Evolutionary conservation across 2,329 filamentous ascomycete genomes (phyloP).

Genomic region (Akanthomyces lecanii): DNA sequence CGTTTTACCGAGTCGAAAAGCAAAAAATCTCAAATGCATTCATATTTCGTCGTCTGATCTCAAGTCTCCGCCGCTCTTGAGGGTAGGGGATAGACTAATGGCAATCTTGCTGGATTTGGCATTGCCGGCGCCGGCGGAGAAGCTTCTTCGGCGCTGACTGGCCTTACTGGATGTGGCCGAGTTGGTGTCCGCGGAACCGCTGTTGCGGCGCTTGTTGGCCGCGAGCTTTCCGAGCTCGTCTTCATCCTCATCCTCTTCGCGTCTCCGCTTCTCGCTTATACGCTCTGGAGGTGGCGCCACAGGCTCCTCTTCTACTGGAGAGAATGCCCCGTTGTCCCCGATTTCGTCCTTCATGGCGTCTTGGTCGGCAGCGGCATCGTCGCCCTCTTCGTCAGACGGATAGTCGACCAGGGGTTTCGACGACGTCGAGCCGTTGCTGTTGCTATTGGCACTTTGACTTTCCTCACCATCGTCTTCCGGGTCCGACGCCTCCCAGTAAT

Average conservation of each 20-base stretch:
- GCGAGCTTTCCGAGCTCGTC: constrained; percentile 86
- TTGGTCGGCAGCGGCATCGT: constrained; percentile 27
- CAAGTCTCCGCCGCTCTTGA: constrained; percentile 35
- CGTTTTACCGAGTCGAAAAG: not conserved
- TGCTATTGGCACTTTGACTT: constrained; percentile 40
- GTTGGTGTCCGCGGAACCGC: constrained; percentile 46
- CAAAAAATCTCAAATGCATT: constrained; percentile 12
- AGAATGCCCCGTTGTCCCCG: constrained; percentile 18
- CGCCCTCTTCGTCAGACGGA: constrained; percentile 79
- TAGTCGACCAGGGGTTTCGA: constrained; percentile 84
- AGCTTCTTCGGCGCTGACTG: constrained; percentile 36
- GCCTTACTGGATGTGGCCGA: constrained; percentile 31
- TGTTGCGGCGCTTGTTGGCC: constrained; percentile 58
- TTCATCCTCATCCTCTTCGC: constrained; percentile 87
- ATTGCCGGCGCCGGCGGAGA: constrained; percentile 38
- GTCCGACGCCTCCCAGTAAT: constrained; percentile 89
- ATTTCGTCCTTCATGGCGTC: constrained; percentile 23
- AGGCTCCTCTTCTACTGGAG: constrained; percentile 22
- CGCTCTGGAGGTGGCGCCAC: constrained; percentile 62
- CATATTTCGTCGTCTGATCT: constrained; percentile 39
- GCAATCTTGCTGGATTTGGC: constrained; percentile 51
- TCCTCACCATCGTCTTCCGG: constrained; percentile 70
- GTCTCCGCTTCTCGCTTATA: constrained; percentile 80
- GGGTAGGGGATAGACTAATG: constrained; percentile 50
- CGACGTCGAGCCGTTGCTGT: constrained; percentile 63